phyloP scores from a whole-genome alignment of 805 yeast genomes.

The Candida corydali region DNA sequence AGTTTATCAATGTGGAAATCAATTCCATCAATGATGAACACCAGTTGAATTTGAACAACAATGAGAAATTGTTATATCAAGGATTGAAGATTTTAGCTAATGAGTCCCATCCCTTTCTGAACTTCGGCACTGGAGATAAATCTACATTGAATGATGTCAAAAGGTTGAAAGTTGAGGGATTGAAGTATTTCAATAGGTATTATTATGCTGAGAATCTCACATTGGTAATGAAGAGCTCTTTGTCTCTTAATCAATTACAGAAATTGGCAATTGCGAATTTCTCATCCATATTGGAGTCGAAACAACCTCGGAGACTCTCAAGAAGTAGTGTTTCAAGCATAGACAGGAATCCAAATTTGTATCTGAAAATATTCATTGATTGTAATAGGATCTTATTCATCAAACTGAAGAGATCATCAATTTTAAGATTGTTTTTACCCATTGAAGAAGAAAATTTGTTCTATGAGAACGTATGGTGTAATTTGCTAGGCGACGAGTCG shows the following conservation, averaged over 20 bases:
- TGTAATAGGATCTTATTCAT: conserved; percentile 31
- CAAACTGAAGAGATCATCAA: conserved; percentile 27
- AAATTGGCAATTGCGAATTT: conserved; percentile 48
- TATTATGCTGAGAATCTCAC: conserved; percentile 50
- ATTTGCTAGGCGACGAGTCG: conserved; percentile 62
- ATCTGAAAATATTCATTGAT: neutral
- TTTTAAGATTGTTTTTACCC: conserved; percentile 47
- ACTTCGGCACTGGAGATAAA: conserved; percentile 64
- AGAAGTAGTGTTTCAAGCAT: conserved; percentile 2
- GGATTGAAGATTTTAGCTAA: conserved; percentile 51
- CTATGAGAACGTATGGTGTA: conserved; percentile 47
- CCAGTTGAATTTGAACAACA: conserved; percentile 41
- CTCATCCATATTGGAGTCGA: conserved; percentile 19
- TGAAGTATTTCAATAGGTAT: conserved; percentile 34
- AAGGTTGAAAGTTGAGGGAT: conserved; percentile 30
- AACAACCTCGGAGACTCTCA: neutral
- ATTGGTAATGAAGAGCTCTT: conserved; percentile 62
- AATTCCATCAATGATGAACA: conserved; percentile 67
- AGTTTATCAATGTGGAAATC: conserved; percentile 46
- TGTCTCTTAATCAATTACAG: conserved; percentile 53
- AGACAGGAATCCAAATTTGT: too few relatives aligned
- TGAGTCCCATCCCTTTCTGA: conserved; percentile 47
- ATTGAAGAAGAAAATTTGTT: conserved; percentile 14
- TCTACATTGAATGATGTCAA: conserved; percentile 42
- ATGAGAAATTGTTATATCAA: conserved; percentile 52